phyloP scores from a whole-genome alignment of 331 rosid genomes.

The Prunus yedoensis region DNA sequence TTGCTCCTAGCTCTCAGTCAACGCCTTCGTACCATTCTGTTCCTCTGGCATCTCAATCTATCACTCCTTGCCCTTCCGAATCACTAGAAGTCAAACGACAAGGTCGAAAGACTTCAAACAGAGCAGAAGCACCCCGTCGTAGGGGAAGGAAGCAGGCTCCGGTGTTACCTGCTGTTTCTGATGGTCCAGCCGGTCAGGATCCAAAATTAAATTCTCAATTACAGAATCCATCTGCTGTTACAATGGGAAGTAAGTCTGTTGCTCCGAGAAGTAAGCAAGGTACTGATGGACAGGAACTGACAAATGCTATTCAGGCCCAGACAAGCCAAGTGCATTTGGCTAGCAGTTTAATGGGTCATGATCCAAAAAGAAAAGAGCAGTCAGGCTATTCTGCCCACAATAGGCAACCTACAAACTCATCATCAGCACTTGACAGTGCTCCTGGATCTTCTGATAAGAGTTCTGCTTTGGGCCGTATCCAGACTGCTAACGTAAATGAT shows the following conservation, averaged over 20 bases:
- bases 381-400: conserved; percentile 44
- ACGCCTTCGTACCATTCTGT: conserved; percentile 34
- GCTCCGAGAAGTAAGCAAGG: conserved; percentile 39
- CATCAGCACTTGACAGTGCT: conserved; percentile 47
- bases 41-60: conserved; percentile 41
- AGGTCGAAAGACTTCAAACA: conserved; percentile 73
- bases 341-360: conserved; percentile 50
- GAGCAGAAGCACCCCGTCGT: conserved; percentile 75
- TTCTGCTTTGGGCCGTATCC: conserved; percentile 64
- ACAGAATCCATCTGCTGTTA: conserved; percentile 44
- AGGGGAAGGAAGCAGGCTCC: conserved; percentile 67
- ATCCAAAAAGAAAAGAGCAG: conserved; percentile 72
- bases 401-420: conserved; percentile 53
- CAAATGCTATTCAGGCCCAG: conserved; percentile 49
- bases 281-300: conserved; percentile 40
- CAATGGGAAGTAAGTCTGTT: conserved; percentile 42
- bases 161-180: conserved; percentile 37
- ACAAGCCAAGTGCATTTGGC: conserved; percentile 43
- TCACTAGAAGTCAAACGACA: conserved; percentile 57
- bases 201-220: conserved; percentile 46
- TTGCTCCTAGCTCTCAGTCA: conserved; percentile 40
- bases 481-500: conserved; percentile 72
- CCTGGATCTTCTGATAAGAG: conserved; percentile 63
- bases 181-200: conserved; percentile 48
- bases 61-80: conserved; percentile 46